Evolutionary conservation across 805 yeast genomes (phyloP).

Genomic region (Pichia pseudocactophila): DNA sequence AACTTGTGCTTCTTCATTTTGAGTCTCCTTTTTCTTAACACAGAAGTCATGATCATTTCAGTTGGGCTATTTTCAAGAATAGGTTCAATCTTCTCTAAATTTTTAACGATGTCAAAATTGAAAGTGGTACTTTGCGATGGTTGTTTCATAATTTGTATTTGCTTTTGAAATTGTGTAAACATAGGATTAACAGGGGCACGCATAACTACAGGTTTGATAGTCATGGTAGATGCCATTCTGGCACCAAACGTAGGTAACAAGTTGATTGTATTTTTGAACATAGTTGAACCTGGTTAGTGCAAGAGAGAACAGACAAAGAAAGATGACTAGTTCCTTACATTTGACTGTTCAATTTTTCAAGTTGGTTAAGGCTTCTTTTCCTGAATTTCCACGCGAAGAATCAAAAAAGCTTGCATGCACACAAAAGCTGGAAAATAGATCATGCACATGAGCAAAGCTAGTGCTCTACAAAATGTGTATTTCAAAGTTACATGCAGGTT

Average conservation of each 20-base stretch:
- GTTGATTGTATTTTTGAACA: no score
- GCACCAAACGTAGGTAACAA: no score
- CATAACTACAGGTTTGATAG: no score
- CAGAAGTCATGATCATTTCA: slow-evolving; percentile 50
- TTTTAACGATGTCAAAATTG: not conserved
- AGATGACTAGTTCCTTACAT: no score
- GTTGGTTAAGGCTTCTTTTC: not conserved
- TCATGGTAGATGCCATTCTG: no score
- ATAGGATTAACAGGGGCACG: not conserved
- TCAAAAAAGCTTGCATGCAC: not conserved
- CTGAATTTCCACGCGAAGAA: not conserved
- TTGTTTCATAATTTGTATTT: slow-evolving; percentile 3
- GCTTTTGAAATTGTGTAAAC: not conserved
- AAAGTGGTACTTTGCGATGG: not conserved
- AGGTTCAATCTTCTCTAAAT: slow-evolving; percentile 1
- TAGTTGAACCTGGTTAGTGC: no score
- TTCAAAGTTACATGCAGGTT: no score
- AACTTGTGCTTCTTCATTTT: slow-evolving; percentile 98
- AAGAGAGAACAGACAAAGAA: no score
- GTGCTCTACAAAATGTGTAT: no score
- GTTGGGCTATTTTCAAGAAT: slow-evolving; percentile 7
- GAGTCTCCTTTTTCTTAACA: slow-evolving; percentile 74
- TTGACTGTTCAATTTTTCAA: no score
- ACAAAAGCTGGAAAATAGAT: no score
- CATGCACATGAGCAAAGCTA: no score